Evolutionary conservation across 2,329 filamentous ascomycete species (phyloP).

Genomic region (Sarocladium strictum): DNA sequence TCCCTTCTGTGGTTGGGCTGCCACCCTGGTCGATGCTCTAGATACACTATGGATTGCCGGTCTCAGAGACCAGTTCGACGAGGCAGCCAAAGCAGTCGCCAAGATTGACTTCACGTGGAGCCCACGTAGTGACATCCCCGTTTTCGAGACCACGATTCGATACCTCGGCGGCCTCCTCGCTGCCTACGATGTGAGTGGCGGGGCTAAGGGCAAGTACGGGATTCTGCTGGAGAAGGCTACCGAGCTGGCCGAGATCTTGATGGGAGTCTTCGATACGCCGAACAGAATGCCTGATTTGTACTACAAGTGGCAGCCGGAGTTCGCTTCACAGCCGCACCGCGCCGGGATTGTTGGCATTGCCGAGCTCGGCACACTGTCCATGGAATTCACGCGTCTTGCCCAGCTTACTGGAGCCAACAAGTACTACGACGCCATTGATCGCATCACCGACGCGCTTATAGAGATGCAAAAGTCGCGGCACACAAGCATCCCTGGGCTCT

Average conservation of each 20-base stretch:
- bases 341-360: conserved; percentile 55
- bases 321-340: conserved; percentile 55
- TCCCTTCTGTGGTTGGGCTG: conserved; percentile 88
- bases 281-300: conserved; percentile 86
- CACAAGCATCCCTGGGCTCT: conserved; percentile 71
- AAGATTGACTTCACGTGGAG: conserved; percentile 80
- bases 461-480: conserved; percentile 59
- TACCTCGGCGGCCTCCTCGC: conserved; percentile 82
- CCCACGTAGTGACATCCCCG: conserved; percentile 62
- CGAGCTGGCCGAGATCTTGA: conserved; percentile 73
- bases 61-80: conserved; percentile 70
- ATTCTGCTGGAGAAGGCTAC: conserved; percentile 71
- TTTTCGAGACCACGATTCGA: conserved; percentile 89
- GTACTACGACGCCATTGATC: conserved; percentile 85
- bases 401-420: conserved; percentile 76
- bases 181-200: conserved; percentile 80
- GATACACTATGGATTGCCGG: conserved; percentile 88
- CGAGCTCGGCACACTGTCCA: conserved; percentile 73
- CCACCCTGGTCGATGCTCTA: conserved; percentile 74
- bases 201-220: conserved; percentile 47
- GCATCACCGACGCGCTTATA: conserved; percentile 75
- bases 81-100: conserved; percentile 63
- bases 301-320: conserved; percentile 69
- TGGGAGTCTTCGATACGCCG: conserved; percentile 82
- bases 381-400: conserved; percentile 86